Percentiles rank a stretch among this genome's conserved stretches.
phyloP scores from a whole-genome alignment of 768 basidiomycete genomes.

The Postia placenta region DNA sequence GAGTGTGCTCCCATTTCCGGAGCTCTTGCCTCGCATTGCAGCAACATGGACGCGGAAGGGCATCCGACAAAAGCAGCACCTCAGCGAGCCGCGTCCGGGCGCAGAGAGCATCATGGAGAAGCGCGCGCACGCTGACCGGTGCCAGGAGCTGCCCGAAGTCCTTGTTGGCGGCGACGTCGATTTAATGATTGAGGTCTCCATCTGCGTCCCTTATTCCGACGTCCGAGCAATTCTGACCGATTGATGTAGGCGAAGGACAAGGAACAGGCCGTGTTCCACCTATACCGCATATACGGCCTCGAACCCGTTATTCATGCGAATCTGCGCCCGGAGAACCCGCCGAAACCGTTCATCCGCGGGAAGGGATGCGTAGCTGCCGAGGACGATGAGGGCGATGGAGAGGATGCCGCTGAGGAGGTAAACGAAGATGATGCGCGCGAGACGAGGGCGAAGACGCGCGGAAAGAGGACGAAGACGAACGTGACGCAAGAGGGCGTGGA shows the following conservation, averaged over 20 bases:
- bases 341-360: constrained; percentile 17
- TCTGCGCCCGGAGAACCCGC: constrained; percentile 26
- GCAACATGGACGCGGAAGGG: constrained; percentile 69
- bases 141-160: constrained; percentile 60
- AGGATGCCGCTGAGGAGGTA: constrained; percentile 1
- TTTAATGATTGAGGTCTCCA: constrained; percentile 71
- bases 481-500: neutral
- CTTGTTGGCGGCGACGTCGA: constrained; percentile 53
- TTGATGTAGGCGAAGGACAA: constrained; percentile 69
- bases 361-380: constrained; percentile 1
- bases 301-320: constrained; percentile 52
- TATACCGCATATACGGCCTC: constrained; percentile 73
- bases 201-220: neutral
- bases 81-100: constrained; percentile 84
- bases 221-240: neutral
- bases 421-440: neutral
- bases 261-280: constrained; percentile 87
- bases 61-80: constrained; percentile 88
- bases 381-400: constrained; percentile 12
- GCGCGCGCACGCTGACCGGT: constrained; percentile 83
- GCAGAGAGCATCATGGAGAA: constrained; percentile 80
- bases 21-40: constrained; percentile 71
- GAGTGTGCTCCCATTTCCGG: constrained; percentile 30
- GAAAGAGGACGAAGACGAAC: neutral
- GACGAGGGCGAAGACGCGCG: neutral